Percentiles rank a stretch among this genome's conserved stretches.
These are phyloP conservation scores for Ophioceras dolichostomum DNA, from an alignment of 2,329 filamentous ascomycete genomes.

Conservation along the genomic window DNA sequence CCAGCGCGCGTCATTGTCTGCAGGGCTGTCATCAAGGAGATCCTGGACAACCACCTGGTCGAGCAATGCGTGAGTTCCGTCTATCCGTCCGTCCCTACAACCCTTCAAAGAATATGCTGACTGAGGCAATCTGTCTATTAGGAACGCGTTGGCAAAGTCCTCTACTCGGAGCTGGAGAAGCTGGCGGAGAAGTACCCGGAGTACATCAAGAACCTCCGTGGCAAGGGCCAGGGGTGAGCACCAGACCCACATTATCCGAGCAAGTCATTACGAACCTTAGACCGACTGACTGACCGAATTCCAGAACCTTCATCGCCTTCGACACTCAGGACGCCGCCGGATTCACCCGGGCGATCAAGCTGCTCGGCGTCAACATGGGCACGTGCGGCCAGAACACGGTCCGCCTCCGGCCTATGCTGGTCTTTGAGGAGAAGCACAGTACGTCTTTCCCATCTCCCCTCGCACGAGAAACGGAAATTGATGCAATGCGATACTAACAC, in stretches of 20 bases:
- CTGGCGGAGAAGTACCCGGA: conserved; percentile 54
- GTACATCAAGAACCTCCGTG: conserved; percentile 61
- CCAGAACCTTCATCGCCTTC: conserved; percentile 63
- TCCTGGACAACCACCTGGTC: conserved; percentile 56
- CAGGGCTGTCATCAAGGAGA: conserved; percentile 66
- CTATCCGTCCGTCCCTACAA: neutral
- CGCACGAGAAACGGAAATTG: too few species aligned
- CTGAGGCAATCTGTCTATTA: neutral
- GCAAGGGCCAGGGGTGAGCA: conserved; percentile 51
- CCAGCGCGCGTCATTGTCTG: conserved; percentile 66
- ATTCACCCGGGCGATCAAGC: conserved; percentile 60
- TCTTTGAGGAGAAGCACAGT: conserved; percentile 62
- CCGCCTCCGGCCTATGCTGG: conserved; percentile 65
- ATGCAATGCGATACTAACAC: neutral
- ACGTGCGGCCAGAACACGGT: conserved; percentile 61
- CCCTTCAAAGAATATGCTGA: too few species aligned
- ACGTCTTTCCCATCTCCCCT: neutral
- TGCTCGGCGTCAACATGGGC: conserved; percentile 63
- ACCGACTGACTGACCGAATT: too few species aligned
- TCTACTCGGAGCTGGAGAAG: conserved; percentile 52
- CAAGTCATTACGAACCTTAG: too few species aligned
- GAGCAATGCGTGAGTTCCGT: conserved; percentile 31
- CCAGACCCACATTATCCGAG: neutral
- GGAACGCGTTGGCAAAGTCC: conserved; percentile 52
- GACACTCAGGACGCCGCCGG: conserved; percentile 59